These are phyloP conservation scores for Plasmopara viticola DNA, from an alignment of 352 stramenopile genomes.

Conservation along the genomic window DNA sequence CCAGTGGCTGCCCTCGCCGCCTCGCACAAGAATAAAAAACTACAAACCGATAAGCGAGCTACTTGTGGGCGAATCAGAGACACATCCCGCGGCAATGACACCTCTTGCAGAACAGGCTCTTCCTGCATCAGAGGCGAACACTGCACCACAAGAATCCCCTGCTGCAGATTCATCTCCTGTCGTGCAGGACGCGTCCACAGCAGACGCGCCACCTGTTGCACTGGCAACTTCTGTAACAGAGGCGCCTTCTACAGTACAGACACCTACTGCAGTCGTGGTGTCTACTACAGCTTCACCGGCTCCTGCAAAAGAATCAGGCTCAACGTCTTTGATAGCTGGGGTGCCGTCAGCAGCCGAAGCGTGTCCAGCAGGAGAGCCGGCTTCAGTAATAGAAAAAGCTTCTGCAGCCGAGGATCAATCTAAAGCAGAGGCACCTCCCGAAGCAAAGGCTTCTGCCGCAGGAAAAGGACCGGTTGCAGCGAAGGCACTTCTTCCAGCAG, in stretches of 20 bases:
- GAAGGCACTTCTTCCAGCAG: background rate
- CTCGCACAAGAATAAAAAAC: constrained; percentile 11
- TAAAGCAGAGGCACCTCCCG: background rate
- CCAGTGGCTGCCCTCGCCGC: constrained; percentile 13
- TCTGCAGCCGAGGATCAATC: background rate
- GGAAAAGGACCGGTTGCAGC: background rate
- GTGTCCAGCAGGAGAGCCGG: background rate
- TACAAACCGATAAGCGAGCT: constrained; percentile 23
- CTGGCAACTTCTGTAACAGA: background rate
- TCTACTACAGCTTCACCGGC: no score
- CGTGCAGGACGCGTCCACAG: background rate
- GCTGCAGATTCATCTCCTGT: background rate
- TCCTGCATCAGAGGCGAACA: no score
- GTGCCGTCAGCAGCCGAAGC: background rate
- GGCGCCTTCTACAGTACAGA: background rate
- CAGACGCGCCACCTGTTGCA: background rate
- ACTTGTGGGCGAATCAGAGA: constrained; percentile 3
- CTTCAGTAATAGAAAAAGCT: background rate
- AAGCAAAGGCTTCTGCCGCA: background rate
- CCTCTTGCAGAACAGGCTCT: background rate
- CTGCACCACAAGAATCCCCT: background rate
- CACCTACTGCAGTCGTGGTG: no score
- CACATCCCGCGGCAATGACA: constrained; percentile 6
- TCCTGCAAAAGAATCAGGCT: no score
- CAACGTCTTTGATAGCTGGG: background rate